A percentile compares a stretch with the other conserved stretches of the same genome.
phyloP scores from a whole-genome alignment of 2,329 filamentous ascomycete genomes.

The Colletotrichum tropicale region DNA sequence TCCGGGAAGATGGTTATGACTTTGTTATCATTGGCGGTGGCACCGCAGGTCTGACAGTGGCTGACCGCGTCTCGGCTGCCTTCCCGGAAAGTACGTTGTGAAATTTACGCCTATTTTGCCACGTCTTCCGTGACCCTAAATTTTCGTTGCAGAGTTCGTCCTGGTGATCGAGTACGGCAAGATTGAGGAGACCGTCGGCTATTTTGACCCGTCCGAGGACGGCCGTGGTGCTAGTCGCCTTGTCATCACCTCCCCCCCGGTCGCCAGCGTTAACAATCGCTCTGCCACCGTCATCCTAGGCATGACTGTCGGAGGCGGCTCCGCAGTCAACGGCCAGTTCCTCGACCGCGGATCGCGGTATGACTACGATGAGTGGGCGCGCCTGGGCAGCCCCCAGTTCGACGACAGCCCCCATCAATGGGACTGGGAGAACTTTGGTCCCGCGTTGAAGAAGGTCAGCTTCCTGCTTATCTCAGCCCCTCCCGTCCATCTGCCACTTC shows the following conservation, averaged over 20 bases:
- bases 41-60: too few relatives aligned
- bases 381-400: slow-evolving; percentile 25
- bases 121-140: too few relatives aligned
- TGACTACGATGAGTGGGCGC: slow-evolving; percentile 40
- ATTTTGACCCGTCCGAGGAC: slow-evolving; percentile 30
- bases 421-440: slow-evolving; percentile 36
- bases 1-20: too few relatives aligned
- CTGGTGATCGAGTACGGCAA: background rate
- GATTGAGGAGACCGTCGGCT: slow-evolving; percentile 21
- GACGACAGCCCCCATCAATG: slow-evolving; percentile 26
- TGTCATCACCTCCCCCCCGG: slow-evolving; percentile 27
- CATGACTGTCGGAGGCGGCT: slow-evolving; percentile 38
- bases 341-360: slow-evolving; percentile 38
- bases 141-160: too few relatives aligned
- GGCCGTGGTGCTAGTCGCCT: slow-evolving; percentile 25
- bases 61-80: too few relatives aligned
- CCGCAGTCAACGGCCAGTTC: slow-evolving; percentile 41
- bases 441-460: too few relatives aligned
- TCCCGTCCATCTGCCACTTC: too few relatives aligned
- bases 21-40: too few relatives aligned
- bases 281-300: slow-evolving; percentile 32
- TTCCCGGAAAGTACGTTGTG: too few relatives aligned
- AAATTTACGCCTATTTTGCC: too few relatives aligned
- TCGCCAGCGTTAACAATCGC: slow-evolving; percentile 30
- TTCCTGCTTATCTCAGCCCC: too few relatives aligned